phyloP scores from a whole-genome alignment of 306 rosid genomes.

The Casuarina equisetifolia region DNA sequence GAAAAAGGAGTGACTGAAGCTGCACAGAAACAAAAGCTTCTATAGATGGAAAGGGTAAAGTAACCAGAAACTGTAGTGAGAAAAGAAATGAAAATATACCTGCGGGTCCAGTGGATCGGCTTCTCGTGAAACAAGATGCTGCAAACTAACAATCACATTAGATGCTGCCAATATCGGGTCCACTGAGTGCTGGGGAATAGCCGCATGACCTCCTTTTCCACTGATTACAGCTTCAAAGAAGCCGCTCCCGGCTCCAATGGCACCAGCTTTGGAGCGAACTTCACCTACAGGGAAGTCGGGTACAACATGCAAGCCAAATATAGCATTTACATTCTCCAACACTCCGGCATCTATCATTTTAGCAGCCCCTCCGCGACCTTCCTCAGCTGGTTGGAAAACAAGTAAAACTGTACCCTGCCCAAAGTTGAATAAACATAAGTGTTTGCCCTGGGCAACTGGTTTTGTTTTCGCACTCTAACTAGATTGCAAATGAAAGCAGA shows the following conservation, averaged over 20 bases:
- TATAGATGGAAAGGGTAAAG: constrained; percentile 1
- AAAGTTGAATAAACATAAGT: neutral
- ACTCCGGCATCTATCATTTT: constrained; percentile 58
- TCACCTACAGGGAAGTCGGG: constrained; percentile 49
- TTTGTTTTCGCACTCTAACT: neutral
- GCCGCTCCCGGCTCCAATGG: constrained; percentile 68
- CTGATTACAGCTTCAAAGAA: constrained; percentile 73
- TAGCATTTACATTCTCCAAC: constrained; percentile 71
- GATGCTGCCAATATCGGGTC: constrained; percentile 92
- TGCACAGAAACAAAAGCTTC: neutral
- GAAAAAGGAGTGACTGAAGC: neutral
- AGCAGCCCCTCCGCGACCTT: constrained; percentile 82
- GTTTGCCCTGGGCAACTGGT: constrained; percentile 2
- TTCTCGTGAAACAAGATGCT: constrained; percentile 84
- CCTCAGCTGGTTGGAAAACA: constrained; percentile 97
- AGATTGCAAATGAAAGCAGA: neutral
- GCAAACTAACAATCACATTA: constrained; percentile 77
- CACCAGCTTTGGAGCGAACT: constrained; percentile 66
- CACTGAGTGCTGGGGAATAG: constrained; percentile 76
- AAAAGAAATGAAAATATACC: constrained; percentile 36
- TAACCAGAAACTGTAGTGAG: neutral
- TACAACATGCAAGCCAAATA: constrained; percentile 69
- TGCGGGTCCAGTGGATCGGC: constrained; percentile 85
- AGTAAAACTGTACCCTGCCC: constrained; percentile 80
- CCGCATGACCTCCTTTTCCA: constrained; percentile 94